Evolutionary conservation across 305 asterid genomes (phyloP), one percentile per base, ranked within the genome.

Genomic region (Fraxinus xanthoxyloides): DNA sequence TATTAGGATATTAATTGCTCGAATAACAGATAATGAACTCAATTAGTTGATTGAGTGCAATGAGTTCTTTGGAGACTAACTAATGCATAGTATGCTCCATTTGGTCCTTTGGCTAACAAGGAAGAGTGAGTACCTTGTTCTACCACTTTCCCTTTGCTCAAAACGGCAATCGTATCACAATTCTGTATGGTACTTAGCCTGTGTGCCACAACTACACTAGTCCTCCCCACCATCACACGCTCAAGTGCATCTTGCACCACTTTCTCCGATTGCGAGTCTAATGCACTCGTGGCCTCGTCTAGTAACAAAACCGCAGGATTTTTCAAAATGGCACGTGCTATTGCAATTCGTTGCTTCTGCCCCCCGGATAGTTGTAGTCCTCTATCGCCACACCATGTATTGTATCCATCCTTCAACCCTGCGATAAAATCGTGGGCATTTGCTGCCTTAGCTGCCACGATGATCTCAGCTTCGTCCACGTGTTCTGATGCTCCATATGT

Each of bases 291-390:
- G 0, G 98, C 99, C 87, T 95, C 99, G 35, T 94, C 98, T 1
- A 94, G 83, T 78, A 96, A 51, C 87, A 96, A 59, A 1, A 96
- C 84, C 0, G 90, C 82, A 0, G 98, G 98, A 23, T 94, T 93
- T 54, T 91, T 96, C 34, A 92, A 74, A 46, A 96, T 90, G 24
- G 98, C 98, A 0, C 99, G 90, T 0, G 99, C 96, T 0, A 95
- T 95, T 0, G 98, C 98, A 17, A 95, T 93, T 7, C 98, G 79
- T 81, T 95, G 99, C 82, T 95, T 95, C 84, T 95, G 99, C 0
- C 99, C 99, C 0, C 99, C 99, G 0, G 98, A 95, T 15, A 95
- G 82, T 75, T 95, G 99, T 46, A 92, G 48, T 13, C 99, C 99
- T 19, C 94, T 83, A 76, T 96, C 99, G 0, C 99, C 99, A 15